These are phyloP conservation scores for Phytopythium kandeliae DNA, from an alignment of 352 stramenopile species.

Conservation along the genomic window DNA sequence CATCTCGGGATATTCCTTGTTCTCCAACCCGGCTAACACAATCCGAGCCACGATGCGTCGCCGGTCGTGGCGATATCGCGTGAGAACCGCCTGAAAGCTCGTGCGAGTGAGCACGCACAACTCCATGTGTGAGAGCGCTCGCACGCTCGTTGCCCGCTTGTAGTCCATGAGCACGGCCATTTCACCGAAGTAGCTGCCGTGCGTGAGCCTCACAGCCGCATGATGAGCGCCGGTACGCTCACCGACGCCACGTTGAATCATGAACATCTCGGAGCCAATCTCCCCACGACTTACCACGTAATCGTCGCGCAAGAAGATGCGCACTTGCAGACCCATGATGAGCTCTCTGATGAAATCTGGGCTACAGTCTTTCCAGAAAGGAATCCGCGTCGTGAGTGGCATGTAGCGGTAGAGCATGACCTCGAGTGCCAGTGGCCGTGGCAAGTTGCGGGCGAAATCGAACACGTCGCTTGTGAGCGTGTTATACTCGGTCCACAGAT, in stretches of 20 bases:
- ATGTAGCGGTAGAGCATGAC: conserved; percentile 19
- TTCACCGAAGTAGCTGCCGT: conserved; percentile 13
- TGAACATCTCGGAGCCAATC: conserved; percentile 20
- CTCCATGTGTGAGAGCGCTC: conserved; percentile 17
- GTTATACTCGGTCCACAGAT: conserved; percentile 32
- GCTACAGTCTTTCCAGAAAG: conserved; percentile 17
- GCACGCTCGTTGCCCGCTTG: conserved; percentile 13
- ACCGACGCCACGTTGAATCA: conserved; percentile 22
- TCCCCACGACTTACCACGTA: conserved; percentile 20
- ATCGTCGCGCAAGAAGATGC: conserved; percentile 24
- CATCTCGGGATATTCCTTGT: conserved; percentile 15
- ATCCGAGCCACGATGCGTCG: conserved; percentile 15
- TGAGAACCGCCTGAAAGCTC: conserved; percentile 13
- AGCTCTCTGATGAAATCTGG: conserved; percentile 20
- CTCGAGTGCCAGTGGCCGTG: conserved; percentile 20
- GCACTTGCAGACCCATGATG: conserved; percentile 11
- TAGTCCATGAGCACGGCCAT: conserved; percentile 20
- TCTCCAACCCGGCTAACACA: conserved; percentile 12
- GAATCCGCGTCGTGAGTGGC: conserved; percentile 1
- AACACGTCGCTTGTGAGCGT: conserved; percentile 13
- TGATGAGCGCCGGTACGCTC: conserved; percentile 8
- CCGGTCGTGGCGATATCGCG: conserved; percentile 14
- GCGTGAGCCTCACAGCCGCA: conserved; percentile 2
- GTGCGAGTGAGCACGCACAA: conserved; percentile 10
- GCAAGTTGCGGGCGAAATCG: conserved; percentile 16